A percentile compares a stretch with the other conserved stretches of the same genome.
Conservation (phyloP, 176 grass and related monocot genomes). For the Oropetium thomaeum region DNA sequence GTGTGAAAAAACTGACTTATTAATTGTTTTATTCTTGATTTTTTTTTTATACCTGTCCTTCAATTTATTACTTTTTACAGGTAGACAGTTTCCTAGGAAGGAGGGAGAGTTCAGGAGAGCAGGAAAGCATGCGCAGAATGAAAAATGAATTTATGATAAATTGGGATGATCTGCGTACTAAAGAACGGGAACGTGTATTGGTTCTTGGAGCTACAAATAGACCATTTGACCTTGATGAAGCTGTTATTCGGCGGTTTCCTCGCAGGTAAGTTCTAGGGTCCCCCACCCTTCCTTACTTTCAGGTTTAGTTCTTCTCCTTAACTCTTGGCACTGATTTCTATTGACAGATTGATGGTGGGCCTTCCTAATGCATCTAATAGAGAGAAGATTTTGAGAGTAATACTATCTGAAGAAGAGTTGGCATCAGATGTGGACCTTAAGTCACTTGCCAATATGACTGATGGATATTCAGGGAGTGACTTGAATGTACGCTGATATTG, state of each 20-base stretch:
- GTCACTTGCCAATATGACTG: slow-evolving; percentile 63
- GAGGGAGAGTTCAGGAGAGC: slow-evolving; percentile 48
- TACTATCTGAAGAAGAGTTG: slow-evolving; percentile 65
- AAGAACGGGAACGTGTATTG: slow-evolving; percentile 66
- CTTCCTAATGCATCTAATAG: slow-evolving; percentile 73
- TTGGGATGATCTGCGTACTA: slow-evolving; percentile 82
- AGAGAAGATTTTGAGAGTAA: slow-evolving; percentile 67
- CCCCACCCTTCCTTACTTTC: neutral
- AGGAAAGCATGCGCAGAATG: slow-evolving; percentile 53
- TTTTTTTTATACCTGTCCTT: neutral
- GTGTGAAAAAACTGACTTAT: neutral
- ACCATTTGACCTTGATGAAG: slow-evolving; percentile 86
- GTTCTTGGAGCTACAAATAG: slow-evolving; percentile 87
- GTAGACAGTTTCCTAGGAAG: slow-evolving; percentile 82
- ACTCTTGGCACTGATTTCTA: slow-evolving; percentile 2
- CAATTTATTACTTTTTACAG: slow-evolving; percentile 25
- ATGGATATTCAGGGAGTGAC: slow-evolving; percentile 86
- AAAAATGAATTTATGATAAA: slow-evolving; percentile 91
- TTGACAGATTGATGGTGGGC: slow-evolving; percentile 79
- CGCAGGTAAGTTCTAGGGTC: slow-evolving; percentile 51
- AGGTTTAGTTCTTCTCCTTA: neutral
- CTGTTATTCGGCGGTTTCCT: slow-evolving; percentile 82
- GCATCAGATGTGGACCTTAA: slow-evolving; percentile 49
- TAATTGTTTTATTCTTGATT: neutral
- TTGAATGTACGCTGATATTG: slow-evolving; percentile 59